Conservation (phyloP, 805 yeast genomes). For the Yarrowia bubula region DNA sequence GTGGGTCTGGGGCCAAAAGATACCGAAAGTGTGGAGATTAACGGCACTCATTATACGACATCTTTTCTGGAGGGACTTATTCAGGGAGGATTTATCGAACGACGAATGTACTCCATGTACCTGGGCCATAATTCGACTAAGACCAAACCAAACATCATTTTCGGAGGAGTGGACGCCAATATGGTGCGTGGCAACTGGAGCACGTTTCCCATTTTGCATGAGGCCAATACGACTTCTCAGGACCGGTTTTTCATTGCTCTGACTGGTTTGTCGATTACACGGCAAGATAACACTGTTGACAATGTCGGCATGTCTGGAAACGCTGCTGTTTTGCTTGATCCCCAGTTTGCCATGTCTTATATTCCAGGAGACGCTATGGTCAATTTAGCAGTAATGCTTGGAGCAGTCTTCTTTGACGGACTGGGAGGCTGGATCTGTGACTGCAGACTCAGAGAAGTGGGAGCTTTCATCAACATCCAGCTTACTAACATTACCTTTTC, state of each 20-base stretch:
- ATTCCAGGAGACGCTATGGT: slow-evolving; percentile 12
- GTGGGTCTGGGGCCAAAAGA: background rate
- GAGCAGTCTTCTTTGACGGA: slow-evolving; percentile 12
- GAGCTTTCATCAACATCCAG: slow-evolving; percentile 21
- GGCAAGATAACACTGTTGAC: slow-evolving; percentile 4
- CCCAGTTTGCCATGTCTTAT: slow-evolving; percentile 13
- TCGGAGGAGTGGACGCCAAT: slow-evolving; percentile 22
- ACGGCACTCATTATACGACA: background rate
- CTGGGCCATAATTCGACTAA: background rate
- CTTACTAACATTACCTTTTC: slow-evolving; percentile 10
- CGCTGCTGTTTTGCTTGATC: background rate
- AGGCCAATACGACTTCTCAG: background rate
- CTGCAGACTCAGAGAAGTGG: background rate
- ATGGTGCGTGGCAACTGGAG: slow-evolving; percentile 19
- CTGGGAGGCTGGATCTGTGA: slow-evolving; percentile 10
- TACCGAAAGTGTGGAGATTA: background rate
- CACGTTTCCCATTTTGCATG: slow-evolving; percentile 14
- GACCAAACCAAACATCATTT: slow-evolving; percentile 4
- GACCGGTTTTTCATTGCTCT: slow-evolving; percentile 1
- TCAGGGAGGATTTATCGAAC: background rate
- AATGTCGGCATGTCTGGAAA: background rate
- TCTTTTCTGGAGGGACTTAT: background rate
- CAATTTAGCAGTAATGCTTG: slow-evolving; percentile 7
- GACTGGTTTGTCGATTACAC: slow-evolving; percentile 7
- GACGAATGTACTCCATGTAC: slow-evolving; percentile 2